Conservation (phyloP, 176 grass and related monocot genomes). For the Alopecurus myosuroides region DNA sequence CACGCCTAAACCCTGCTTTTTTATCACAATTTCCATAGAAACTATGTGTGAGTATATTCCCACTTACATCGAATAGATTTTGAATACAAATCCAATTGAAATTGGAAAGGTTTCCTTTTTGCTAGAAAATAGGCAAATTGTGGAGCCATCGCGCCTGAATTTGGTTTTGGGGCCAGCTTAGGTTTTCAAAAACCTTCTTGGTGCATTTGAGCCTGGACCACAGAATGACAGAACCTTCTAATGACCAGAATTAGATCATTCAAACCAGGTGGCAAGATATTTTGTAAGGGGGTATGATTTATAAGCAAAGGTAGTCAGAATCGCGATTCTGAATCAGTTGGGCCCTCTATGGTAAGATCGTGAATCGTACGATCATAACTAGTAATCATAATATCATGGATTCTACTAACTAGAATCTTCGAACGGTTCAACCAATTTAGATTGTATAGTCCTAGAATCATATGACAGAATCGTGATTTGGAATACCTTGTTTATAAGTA, state of each 20-base stretch:
- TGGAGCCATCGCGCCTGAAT: background rate
- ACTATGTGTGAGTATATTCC: background rate
- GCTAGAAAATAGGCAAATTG: background rate
- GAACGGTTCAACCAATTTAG: background rate
- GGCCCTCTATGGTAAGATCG: background rate
- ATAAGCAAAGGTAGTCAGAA: background rate
- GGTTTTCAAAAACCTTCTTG: background rate
- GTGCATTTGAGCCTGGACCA: background rate
- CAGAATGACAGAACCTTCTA: background rate
- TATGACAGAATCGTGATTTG: background rate
- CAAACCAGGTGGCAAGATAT: background rate
- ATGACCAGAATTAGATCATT: background rate
- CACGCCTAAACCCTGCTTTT: background rate
- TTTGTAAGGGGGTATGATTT: background rate
- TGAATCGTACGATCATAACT: background rate
- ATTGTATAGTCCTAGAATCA: background rate
- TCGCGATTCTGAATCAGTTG: background rate
- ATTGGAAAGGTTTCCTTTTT: background rate
- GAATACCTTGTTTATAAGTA: background rate
- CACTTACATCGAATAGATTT: background rate
- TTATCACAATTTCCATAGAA: background rate
- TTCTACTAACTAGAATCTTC: background rate
- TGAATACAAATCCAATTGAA: background rate
- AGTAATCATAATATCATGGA: background rate
- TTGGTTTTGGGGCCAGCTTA: background rate